Percentiles rank a stretch among this genome's conserved stretches.
Conservation (phyloP, 2,329 filamentous ascomycete species). For the Botryosphaeria dothidea region DNA sequence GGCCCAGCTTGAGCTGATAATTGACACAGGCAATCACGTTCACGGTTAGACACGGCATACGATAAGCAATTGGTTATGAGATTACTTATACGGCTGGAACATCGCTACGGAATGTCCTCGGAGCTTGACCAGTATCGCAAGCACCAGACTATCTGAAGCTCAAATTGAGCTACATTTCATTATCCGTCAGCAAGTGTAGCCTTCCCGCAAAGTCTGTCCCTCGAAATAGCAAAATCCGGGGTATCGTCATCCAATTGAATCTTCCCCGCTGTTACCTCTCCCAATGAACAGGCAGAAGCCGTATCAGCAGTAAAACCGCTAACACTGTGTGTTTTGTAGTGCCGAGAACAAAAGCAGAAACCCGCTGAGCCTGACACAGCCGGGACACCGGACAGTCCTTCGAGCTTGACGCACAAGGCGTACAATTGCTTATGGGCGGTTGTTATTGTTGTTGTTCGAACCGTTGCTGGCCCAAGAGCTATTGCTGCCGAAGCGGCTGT, state of each 20-base stretch:
- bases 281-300: too few species aligned
- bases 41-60: too few species aligned
- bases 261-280: not conserved
- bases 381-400: not conserved
- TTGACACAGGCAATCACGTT: too few species aligned
- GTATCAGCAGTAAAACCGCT: not conserved
- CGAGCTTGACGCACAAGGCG: too few species aligned
- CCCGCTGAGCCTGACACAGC: not conserved
- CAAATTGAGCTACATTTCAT: not conserved
- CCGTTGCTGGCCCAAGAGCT: not conserved
- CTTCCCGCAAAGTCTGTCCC: not conserved
- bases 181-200: not conserved
- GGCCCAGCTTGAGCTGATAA: too few species aligned
- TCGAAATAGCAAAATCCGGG: not conserved
- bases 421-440: too few species aligned
- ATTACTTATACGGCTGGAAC: too few species aligned
- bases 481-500: not conserved
- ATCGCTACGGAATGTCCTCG: not conserved
- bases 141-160: not conserved
- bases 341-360: not conserved
- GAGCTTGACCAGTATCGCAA: not conserved
- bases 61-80: too few species aligned
- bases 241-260: not conserved
- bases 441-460: not conserved
- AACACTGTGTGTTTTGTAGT: not conserved